These are phyloP conservation scores for Pichia norvegensis DNA, from an alignment of 1,139 yeast genomes.

Conservation along the genomic window DNA sequence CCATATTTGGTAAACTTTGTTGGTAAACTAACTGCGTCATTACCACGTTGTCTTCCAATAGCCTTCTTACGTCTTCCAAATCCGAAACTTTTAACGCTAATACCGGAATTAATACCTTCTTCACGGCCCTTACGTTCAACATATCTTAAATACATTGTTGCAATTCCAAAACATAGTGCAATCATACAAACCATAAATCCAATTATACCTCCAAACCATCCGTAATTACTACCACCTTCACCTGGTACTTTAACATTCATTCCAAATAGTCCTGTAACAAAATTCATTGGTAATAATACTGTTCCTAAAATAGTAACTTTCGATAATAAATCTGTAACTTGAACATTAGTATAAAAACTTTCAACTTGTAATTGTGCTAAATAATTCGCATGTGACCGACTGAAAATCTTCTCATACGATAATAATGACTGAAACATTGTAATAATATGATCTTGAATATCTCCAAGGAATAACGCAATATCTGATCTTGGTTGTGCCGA, in stretches of 20 bases:
- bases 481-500: conserved; percentile 68
- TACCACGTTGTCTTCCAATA: conserved; percentile 20
- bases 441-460: conserved; percentile 94
- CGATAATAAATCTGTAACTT: conserved; percentile 78
- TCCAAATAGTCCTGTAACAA: conserved; percentile 89
- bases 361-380: conserved; percentile 92
- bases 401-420: conserved; percentile 87
- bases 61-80: conserved; percentile 30
- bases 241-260: conserved; percentile 95
- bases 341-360: conserved; percentile 75
- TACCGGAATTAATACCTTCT: conserved; percentile 24
- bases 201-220: conserved; percentile 64
- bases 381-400: conserved; percentile 86
- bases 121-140: conserved; percentile 21
- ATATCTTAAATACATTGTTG: conserved; percentile 33
- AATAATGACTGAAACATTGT: conserved; percentile 89
- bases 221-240: conserved; percentile 31
- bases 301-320: conserved; percentile 90
- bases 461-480: conserved; percentile 84
- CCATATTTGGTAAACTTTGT: conserved; percentile 27
- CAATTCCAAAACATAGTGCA: conserved; percentile 28
- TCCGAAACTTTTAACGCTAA: conserved; percentile 41
- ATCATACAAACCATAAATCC: conserved; percentile 42
- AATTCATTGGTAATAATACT: conserved; percentile 77
- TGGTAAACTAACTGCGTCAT: conserved; percentile 23